Base-by-base conservation (phyloP, 805 yeast species). In the Suhomyces kilbournensis region DNA sequence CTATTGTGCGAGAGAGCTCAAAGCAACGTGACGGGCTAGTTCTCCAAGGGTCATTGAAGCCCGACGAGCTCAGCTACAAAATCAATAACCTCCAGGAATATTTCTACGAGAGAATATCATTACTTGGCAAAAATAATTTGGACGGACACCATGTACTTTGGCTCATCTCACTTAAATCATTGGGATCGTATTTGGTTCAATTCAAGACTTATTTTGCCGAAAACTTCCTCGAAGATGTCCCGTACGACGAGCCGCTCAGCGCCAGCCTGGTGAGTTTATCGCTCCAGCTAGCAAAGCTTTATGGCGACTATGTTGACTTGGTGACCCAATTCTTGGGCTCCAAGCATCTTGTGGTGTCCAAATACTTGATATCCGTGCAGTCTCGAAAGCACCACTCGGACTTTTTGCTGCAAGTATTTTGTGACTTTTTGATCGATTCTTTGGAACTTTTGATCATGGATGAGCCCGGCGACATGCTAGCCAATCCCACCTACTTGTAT, bases 31-130 rank as follows among this genome's bases (percentile, higher is more conserved):
- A 32, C 8, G 22, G 17, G 10, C 19, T 45, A 12, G 38, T 15
- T 6, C 15, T 45, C 4, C n/a, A n/a, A 32, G 48, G 30, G 22
- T 7, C 39, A 23, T 15, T 45, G n/a, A 35, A 43, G 32, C 52
- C 52, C 19, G 56, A 53, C n/a, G 60, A 54, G 17, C 55, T 61
- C 35, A 50, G 30, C 25, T 26, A 22, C 15, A 50, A 52, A 49
- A 44, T 65, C 34, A 59, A 64, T 20, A 50, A 47, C 28, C 56
- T 61, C 20, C 60, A 64, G 38, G 64, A 60, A 38, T 59, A 52
- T 54, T 60, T 56, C 40, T 39, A 44, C 39, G 65, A 58, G 23
- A 49, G 56, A 5, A 48, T 47, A 15, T 40, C 53, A 19, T 19
- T 47, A 3, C 58, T 67, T 10, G 35, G 26, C 7, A 54, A 56